Evolutionary conservation across 345 rosid species (phyloP).

Genomic region (Firmiana major): DNA sequence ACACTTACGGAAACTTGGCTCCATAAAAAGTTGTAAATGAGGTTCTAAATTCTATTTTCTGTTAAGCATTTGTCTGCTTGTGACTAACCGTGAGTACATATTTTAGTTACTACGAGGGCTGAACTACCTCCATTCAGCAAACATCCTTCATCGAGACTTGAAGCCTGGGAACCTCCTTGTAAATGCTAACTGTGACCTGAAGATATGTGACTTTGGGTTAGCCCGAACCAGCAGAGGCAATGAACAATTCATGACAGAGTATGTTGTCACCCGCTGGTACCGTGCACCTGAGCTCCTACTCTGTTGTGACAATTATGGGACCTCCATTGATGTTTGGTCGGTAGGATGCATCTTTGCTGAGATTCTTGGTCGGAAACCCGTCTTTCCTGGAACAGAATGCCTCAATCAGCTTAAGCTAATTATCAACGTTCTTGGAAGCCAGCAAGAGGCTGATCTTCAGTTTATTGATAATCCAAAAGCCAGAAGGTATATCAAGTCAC

Average conservation of each 20-base stretch:
- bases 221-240: constrained; percentile 68
- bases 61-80: constrained; percentile 1
- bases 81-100: constrained; percentile 11
- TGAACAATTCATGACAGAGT: constrained; percentile 83
- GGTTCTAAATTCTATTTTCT: background rate
- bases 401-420: constrained; percentile 81
- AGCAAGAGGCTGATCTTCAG: constrained; percentile 55
- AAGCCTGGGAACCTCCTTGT: constrained; percentile 88
- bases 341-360: constrained; percentile 92
- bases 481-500: constrained; percentile 55
- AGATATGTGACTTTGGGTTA: constrained; percentile 84
- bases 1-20: background rate
- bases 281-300: constrained; percentile 93
- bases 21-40: background rate
- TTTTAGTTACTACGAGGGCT: constrained; percentile 71
- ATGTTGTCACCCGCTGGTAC: constrained; percentile 91
- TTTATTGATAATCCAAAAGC: constrained; percentile 77
- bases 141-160: constrained; percentile 84
- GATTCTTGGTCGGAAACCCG: constrained; percentile 81
- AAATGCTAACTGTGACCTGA: constrained; percentile 75
- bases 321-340: constrained; percentile 87
- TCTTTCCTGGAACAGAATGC: constrained; percentile 83
- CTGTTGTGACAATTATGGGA: constrained; percentile 75
- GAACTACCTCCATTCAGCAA: constrained; percentile 90
- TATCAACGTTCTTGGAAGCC: constrained; percentile 71